These are phyloP conservation scores for Aegle marmelos DNA, from an alignment of 345 rosid species.

Conservation along the genomic window DNA sequence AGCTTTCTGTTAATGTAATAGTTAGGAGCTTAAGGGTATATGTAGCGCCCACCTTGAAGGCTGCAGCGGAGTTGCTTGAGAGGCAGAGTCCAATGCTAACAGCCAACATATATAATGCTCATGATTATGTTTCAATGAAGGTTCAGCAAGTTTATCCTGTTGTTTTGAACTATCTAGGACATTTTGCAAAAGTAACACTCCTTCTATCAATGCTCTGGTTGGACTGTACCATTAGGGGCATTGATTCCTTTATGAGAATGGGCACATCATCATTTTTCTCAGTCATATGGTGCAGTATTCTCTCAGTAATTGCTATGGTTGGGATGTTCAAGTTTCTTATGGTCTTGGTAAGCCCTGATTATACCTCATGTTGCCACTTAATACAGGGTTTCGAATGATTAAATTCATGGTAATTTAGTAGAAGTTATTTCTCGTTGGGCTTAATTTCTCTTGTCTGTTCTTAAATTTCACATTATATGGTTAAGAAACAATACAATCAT, in stretches of 20 bases:
- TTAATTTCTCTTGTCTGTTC: not conserved
- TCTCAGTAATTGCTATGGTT: slow-evolving; percentile 73
- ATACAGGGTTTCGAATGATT: not conserved
- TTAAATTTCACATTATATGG: not conserved
- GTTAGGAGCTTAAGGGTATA: slow-evolving; percentile 46
- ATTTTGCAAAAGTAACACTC: slow-evolving; percentile 66
- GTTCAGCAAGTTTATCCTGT: slow-evolving; percentile 51
- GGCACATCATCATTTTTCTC: slow-evolving; percentile 85
- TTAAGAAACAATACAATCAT: not conserved
- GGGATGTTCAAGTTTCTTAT: slow-evolving; percentile 71
- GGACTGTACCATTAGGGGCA: slow-evolving; percentile 84
- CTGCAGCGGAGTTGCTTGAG: slow-evolving; percentile 55
- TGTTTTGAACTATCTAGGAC: slow-evolving; percentile 62
- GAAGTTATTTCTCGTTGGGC: not conserved
- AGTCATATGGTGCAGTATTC: slow-evolving; percentile 83
- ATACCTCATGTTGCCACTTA: slow-evolving; percentile 5
- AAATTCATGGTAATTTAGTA: slow-evolving; percentile 7
- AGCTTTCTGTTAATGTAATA: slow-evolving; percentile 41
- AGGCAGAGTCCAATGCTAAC: slow-evolving; percentile 51
- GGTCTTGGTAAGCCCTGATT: slow-evolving; percentile 56
- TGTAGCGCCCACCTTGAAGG: slow-evolving; percentile 32
- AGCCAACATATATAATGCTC: slow-evolving; percentile 34
- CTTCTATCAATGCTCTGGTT: slow-evolving; percentile 76
- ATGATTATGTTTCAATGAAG: slow-evolving; percentile 50
- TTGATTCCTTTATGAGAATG: slow-evolving; percentile 82